A percentile compares a stretch with the other conserved stretches of the same genome.
Conservation (phyloP, 176 grass and related monocot genomes). For the Ampelocalamus luodianensis region DNA sequence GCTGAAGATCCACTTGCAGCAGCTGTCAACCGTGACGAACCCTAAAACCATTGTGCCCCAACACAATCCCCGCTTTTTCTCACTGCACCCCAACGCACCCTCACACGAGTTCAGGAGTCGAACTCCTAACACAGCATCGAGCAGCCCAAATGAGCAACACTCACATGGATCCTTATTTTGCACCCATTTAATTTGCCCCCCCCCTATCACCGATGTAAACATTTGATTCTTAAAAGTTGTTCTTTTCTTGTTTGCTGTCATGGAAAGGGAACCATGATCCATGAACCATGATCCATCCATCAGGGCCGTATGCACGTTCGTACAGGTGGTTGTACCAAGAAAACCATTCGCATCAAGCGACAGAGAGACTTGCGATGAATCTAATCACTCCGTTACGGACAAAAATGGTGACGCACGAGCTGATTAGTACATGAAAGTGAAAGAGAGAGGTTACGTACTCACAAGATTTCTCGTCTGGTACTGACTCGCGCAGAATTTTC, state of each 20-base stretch:
- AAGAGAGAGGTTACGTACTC: neutral
- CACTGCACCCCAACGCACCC: too few relatives aligned
- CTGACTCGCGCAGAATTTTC: too few relatives aligned
- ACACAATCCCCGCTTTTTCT: too few relatives aligned
- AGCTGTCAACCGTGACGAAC: too few relatives aligned
- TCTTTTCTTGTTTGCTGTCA: neutral
- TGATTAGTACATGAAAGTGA: constrained; percentile 32
- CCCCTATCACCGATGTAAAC: neutral
- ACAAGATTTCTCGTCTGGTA: neutral
- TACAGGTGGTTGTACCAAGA: neutral
- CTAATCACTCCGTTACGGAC: neutral
- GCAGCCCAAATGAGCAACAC: too few relatives aligned
- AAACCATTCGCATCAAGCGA: neutral
- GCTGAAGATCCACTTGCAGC: too few relatives aligned
- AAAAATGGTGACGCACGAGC: constrained; percentile 40
- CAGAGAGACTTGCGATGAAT: neutral
- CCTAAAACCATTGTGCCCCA: too few relatives aligned
- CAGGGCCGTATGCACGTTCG: neutral
- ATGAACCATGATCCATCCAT: neutral
- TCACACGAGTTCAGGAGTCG: too few relatives aligned
- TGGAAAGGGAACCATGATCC: neutral
- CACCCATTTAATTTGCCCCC: too few relatives aligned
- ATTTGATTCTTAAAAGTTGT: neutral
- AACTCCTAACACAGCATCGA: too few relatives aligned
- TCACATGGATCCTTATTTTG: too few relatives aligned